Conservation (phyloP, 345 rosid genomes). For the Citrus unshiu region DNA sequence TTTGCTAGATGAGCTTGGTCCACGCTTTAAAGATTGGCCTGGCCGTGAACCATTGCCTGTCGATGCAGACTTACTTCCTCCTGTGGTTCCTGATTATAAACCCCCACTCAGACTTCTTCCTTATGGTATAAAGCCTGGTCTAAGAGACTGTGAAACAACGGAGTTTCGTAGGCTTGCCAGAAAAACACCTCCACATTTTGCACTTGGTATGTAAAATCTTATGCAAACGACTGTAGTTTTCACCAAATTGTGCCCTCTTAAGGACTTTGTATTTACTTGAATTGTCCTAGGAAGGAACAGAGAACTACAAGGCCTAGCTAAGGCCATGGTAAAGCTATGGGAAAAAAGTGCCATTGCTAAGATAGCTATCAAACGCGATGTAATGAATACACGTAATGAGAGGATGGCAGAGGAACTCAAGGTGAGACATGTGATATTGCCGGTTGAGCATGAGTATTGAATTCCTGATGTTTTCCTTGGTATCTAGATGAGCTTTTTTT, state of each 20-base stretch:
- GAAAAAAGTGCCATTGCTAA: conserved; percentile 76
- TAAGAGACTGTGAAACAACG: conserved; percentile 62
- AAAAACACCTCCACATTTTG: conserved; percentile 79
- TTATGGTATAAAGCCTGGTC: conserved; percentile 51
- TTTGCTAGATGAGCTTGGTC: conserved; percentile 80
- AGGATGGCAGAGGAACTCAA: conserved; percentile 94
- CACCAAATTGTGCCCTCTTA: conserved; percentile 5
- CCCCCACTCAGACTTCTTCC: conserved; percentile 79
- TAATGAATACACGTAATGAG: conserved; percentile 75
- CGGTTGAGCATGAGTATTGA: not conserved
- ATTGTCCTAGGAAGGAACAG: conserved; percentile 67
- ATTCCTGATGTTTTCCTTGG: not conserved
- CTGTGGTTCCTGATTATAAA: conserved; percentile 60
- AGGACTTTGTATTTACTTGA: conserved; percentile 15
- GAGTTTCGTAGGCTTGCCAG: conserved; percentile 67
- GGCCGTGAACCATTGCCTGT: conserved; percentile 92
- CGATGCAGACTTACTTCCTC: conserved; percentile 87
- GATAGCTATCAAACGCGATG: conserved; percentile 90
- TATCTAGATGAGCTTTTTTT: not conserved
- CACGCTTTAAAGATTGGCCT: conserved; percentile 83
- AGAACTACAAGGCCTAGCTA: conserved; percentile 83
- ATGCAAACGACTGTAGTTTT: not conserved
- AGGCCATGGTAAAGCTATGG: conserved; percentile 87
- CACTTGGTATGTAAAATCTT: conserved; percentile 49
- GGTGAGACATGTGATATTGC: conserved; percentile 36